Conservation (phyloP, 768 basidiomycete genomes). For the Rhodocollybia butyracea region DNA sequence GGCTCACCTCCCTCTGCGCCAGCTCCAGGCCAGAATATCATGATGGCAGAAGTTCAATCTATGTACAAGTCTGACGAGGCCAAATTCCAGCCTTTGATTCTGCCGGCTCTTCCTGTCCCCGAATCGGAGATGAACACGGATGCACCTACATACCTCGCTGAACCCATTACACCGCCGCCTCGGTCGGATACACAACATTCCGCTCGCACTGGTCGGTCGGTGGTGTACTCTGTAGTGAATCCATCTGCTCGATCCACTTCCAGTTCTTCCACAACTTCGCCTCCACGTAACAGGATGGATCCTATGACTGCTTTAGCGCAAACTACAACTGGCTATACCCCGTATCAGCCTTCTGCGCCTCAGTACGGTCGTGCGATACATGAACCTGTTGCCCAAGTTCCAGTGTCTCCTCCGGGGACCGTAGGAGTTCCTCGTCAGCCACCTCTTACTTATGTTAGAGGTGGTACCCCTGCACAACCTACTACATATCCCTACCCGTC, state of each 20-base stretch:
- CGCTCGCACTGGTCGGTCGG: background rate
- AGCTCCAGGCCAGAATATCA: background rate
- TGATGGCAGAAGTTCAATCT: background rate
- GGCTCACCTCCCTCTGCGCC: background rate
- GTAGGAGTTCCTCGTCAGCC: background rate
- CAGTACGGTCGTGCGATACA: conserved; percentile 1
- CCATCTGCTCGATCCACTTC: conserved; percentile 2
- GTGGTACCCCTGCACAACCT: conserved; percentile 1
- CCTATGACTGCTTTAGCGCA: background rate
- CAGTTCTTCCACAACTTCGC: background rate
- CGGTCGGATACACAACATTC: conserved; percentile 2
- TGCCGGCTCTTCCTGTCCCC: background rate
- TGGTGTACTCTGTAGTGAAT: conserved; percentile 5
- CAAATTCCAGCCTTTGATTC: background rate
- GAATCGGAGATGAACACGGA: background rate
- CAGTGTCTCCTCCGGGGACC: background rate
- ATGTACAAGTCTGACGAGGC: background rate
- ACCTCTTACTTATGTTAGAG: background rate
- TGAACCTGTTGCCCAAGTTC: background rate
- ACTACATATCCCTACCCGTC: background rate
- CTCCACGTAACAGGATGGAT: background rate
- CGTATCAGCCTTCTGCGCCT: background rate
- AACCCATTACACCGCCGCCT: background rate
- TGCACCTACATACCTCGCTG: background rate
- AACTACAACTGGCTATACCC: conserved; percentile 2